These are phyloP conservation scores for Metarhizium humberi DNA, from an alignment of 2,329 filamentous ascomycete species.

Conservation along the genomic window DNA sequence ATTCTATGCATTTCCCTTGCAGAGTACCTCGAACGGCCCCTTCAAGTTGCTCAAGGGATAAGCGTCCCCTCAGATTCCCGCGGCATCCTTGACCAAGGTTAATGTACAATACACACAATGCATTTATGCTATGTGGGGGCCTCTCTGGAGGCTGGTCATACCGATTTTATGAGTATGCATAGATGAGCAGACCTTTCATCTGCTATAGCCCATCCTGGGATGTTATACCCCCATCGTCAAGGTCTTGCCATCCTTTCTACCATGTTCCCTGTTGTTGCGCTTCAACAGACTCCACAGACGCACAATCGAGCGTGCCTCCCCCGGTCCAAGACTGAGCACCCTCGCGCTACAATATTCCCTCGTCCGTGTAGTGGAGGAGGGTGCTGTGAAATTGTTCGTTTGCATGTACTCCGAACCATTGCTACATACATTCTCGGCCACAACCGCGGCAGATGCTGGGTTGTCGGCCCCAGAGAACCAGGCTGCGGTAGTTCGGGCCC, in stretches of 20 bases:
- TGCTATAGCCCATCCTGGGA: slow-evolving; percentile 20
- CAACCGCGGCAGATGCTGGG: slow-evolving; percentile 5
- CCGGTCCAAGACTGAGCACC: slow-evolving; percentile 4
- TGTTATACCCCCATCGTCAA: slow-evolving; percentile 16
- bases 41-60: background rate
- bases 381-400: background rate
- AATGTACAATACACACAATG: background rate
- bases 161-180: background rate
- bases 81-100: background rate
- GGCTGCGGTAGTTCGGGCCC: background rate
- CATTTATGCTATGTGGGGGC: background rate
- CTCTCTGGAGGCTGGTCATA: background rate
- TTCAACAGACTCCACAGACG: slow-evolving; percentile 7
- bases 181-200: slow-evolving; percentile 4
- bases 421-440: background rate
- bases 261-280: slow-evolving; percentile 4
- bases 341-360: background rate
- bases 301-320: slow-evolving; percentile 12
- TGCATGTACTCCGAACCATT: background rate
- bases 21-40: background rate
- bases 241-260: slow-evolving; percentile 5
- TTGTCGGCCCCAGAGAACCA: background rate
- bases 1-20: background rate
- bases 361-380: slow-evolving; percentile 1
- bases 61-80: background rate